Percentiles rank a stretch among this genome's conserved stretches.
phyloP scores from a whole-genome alignment of 2,329 filamentous ascomycete species.

The Gremmenia infestans region DNA sequence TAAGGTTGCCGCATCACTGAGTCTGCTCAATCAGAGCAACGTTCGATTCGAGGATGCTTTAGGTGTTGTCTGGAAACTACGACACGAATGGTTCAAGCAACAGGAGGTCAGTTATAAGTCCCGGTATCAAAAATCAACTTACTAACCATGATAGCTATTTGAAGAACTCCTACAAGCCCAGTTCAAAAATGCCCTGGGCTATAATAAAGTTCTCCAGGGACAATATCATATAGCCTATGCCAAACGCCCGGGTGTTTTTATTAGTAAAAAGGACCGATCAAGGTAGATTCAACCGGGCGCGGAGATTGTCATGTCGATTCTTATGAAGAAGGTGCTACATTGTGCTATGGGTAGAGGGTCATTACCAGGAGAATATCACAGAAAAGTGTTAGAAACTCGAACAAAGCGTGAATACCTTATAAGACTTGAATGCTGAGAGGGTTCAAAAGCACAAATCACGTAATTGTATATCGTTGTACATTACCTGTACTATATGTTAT shows the following conservation, averaged over 20 bases:
- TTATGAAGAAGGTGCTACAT: neutral
- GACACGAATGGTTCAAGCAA: slow-evolving; percentile 1
- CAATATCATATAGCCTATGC: neutral
- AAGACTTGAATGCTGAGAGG: too few relatives aligned
- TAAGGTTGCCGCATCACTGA: neutral
- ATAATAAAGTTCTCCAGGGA: neutral
- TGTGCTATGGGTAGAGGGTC: neutral
- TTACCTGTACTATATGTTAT: too few relatives aligned
- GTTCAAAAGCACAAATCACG: too few relatives aligned
- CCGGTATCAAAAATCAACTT: neutral
- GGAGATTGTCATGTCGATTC: neutral
- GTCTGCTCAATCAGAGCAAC: neutral
- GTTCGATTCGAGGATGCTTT: slow-evolving; percentile 1
- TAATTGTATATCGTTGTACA: too few relatives aligned
- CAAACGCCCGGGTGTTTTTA: neutral
- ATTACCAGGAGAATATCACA: too few relatives aligned
- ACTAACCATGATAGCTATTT: neutral
- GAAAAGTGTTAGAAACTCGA: too few relatives aligned
- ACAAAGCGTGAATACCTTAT: too few relatives aligned
- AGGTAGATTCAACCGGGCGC: neutral
- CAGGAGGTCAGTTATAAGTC: neutral
- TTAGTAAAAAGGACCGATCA: neutral
- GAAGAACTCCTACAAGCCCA: neutral
- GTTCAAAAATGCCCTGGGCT: neutral
- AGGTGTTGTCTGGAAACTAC: neutral